Conservation (phyloP, 495 filamentous ascomycete genomes). For the Aspergillus hancockii region DNA sequence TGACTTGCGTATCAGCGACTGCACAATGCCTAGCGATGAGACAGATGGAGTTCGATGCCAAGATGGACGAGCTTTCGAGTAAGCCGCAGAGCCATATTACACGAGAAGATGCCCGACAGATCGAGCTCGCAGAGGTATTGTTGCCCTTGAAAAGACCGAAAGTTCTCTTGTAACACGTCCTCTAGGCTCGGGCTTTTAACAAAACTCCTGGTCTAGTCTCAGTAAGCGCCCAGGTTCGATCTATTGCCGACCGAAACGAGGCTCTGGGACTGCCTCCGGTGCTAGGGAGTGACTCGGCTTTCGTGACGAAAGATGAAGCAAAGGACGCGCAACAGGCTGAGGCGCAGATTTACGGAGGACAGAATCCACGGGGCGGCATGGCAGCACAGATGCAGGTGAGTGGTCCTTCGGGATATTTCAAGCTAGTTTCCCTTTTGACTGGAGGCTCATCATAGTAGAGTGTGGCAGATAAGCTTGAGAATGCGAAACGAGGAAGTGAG, state of each 20-base stretch:
- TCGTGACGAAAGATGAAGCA: constrained; percentile 39
- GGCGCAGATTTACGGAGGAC: constrained; percentile 20
- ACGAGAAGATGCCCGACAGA: constrained; percentile 33
- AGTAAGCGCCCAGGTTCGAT: constrained; percentile 34
- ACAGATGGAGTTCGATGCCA: constrained; percentile 42
- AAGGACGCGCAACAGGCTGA: constrained; percentile 37
- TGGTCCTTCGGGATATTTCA: neutral
- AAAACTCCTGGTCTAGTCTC: constrained; percentile 32
- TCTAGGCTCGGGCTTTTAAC: constrained; percentile 39
- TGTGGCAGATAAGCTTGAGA: neutral
- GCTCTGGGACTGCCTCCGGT: constrained; percentile 27
- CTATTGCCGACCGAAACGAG: constrained; percentile 41
- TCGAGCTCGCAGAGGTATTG: constrained; percentile 18
- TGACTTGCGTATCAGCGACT: neutral
- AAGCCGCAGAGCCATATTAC: constrained; percentile 38
- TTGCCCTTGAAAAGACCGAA: neutral
- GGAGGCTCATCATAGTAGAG: neutral
- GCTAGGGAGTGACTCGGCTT: constrained; percentile 23
- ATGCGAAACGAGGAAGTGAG: too few species aligned
- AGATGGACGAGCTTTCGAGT: constrained; percentile 32
- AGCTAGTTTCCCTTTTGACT: neutral
- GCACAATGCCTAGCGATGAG: constrained; percentile 27
- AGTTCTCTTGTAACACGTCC: neutral
- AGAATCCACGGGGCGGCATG: constrained; percentile 19
- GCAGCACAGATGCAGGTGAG: neutral